Evolutionary conservation across 2,329 filamentous ascomycete species (phyloP), one percentile per base, ranked within the genome.

Genomic region (Pseudocercospora fuligena): DNA sequence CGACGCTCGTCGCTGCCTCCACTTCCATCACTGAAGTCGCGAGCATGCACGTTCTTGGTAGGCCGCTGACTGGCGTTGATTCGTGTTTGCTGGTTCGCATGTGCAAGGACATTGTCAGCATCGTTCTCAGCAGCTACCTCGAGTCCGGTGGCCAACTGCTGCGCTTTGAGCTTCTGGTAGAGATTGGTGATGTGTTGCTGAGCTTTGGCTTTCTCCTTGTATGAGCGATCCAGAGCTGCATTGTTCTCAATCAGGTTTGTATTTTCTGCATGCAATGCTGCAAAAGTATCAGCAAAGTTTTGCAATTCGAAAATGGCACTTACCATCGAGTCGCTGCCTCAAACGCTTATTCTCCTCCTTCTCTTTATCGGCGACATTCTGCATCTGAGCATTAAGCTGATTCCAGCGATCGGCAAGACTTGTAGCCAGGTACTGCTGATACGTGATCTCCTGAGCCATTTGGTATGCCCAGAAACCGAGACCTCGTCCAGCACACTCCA

Each of bases 381-480:
- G 90, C 75, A 93, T 85, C 51, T 92, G 86, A 12, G 84, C 80
- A 70, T 84, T 90, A 16, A 95, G 80, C 2, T 78, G 82, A 1
- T 84, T 81, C 75, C 91, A 93, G 76, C 92, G 94, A 11, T 93
- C 90, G 0, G 87, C 88, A 68, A 96, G 80, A 9, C 85, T 89
- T 73, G 89, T 93, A 51, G 87, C 88, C 0, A 92, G 80, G 71
- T 90, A 89, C 72, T 93, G 89, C 75, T 97, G 92, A 73, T 94
- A 97, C 61, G 90, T 86, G 66, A 96, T 91, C 79, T 97, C 92
- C 73, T 95, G 92, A 2, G 89, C 89, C 21, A 89, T 89, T 76
- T 97, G 93, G 73, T 97, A 97, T 31, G 88, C 89, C 90, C 93
- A 97, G 76, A 97, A 97, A 33, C 86, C 88, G 70, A 97, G 79